Percentiles rank a stretch among this genome's conserved stretches.
phyloP scores from a whole-genome alignment of 148 eudicot species.

The Cornus kousa region DNA sequence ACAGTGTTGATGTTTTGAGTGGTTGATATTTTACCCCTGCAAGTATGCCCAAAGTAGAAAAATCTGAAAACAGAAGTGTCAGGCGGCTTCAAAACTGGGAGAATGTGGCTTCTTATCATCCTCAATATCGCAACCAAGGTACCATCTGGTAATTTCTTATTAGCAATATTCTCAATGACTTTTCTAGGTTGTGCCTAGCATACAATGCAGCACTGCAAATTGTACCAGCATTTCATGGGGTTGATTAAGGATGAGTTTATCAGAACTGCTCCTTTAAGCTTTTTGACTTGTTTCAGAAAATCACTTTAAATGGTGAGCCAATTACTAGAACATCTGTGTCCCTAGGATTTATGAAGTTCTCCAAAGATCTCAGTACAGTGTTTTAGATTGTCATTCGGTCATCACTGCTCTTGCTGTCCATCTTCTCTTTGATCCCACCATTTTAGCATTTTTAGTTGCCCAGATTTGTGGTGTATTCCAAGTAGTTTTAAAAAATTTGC shows the following conservation, averaged over 20 bases:
- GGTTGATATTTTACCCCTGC: constrained; percentile 75
- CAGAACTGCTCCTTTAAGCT: neutral
- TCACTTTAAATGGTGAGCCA: neutral
- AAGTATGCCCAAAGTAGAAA: constrained; percentile 30
- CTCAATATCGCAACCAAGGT: constrained; percentile 81
- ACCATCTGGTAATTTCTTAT: neutral
- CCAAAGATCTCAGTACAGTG: too few species aligned
- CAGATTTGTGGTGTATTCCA: neutral
- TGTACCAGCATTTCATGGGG: neutral
- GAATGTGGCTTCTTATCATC: constrained; percentile 46
- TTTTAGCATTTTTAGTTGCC: neutral
- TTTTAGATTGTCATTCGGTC: too few species aligned
- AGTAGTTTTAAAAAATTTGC: neutral
- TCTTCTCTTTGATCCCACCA: too few species aligned
- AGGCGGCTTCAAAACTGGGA: constrained; percentile 52
- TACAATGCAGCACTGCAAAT: too few species aligned
- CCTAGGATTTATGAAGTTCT: too few species aligned
- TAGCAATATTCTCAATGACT: neutral
- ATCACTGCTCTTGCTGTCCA: too few species aligned
- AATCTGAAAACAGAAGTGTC: constrained; percentile 32
- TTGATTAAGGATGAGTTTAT: neutral
- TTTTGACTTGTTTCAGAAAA: neutral
- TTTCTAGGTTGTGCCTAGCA: too few species aligned
- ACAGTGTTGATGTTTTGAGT: too few species aligned
- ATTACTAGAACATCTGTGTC: neutral